phyloP scores from a whole-genome alignment of 257 asterid genomes.

The Catharanthus roseus region DNA sequence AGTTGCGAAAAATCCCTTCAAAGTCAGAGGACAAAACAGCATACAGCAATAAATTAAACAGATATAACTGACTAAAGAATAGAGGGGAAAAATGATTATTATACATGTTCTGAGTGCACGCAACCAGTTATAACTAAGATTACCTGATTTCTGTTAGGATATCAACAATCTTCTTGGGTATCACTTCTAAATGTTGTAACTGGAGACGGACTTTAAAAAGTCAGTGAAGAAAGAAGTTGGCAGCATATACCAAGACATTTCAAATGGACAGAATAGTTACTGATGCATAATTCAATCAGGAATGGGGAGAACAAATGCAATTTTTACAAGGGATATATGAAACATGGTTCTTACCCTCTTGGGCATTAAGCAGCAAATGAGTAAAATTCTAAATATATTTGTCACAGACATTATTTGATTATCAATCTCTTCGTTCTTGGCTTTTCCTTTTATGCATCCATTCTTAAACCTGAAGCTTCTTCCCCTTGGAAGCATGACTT shows the following conservation, averaged over 20 bases:
- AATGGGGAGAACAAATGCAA: background rate
- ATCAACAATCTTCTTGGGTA: slow-evolving; percentile 71
- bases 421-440: background rate
- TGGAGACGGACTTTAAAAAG: slow-evolving; percentile 26
- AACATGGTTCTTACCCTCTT: background rate
- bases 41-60: slow-evolving; percentile 1
- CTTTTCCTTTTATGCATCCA: background rate
- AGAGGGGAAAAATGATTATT: background rate
- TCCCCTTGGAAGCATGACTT: no score
- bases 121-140: background rate
- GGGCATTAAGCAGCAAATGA: background rate
- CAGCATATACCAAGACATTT: background rate
- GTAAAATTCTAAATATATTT: background rate
- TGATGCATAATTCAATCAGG: background rate
- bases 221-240: slow-evolving; percentile 1
- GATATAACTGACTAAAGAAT: background rate
- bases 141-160: slow-evolving; percentile 58
- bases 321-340: background rate
- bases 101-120: background rate
- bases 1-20: slow-evolving; percentile 62
- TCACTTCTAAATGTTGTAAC: slow-evolving; percentile 67
- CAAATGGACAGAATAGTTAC: no score
- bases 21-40: slow-evolving; percentile 17
- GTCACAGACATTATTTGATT: no score
- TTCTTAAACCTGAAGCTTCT: background rate